Evolutionary conservation across 2,329 filamentous ascomycete genomes (phyloP).

Genomic region (Amphichorda felina): DNA sequence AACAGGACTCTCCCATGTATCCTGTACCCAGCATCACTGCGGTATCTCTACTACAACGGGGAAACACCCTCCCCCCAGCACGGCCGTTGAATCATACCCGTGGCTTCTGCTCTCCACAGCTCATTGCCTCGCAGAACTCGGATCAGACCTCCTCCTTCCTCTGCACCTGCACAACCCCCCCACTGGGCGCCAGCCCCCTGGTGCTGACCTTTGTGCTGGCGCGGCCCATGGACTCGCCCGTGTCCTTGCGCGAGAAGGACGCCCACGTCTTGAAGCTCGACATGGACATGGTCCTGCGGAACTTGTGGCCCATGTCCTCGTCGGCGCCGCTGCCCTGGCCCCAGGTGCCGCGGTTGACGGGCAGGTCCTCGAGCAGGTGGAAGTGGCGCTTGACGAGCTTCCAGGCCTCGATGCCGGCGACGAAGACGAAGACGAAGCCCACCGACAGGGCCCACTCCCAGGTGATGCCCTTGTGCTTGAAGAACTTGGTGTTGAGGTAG

Average conservation of each 20-base stretch:
- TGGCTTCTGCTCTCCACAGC: too few relatives aligned
- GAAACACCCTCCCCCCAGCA: too few relatives aligned
- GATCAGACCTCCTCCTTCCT: too few relatives aligned
- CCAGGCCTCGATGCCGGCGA: constrained; percentile 59
- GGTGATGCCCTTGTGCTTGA: constrained; percentile 58
- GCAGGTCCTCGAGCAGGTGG: constrained; percentile 37
- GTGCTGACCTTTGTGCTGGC: constrained; percentile 2
- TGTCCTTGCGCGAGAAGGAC: constrained; percentile 28
- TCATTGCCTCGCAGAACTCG: too few relatives aligned
- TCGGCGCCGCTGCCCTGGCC: constrained; percentile 36
- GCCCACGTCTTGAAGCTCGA: constrained; percentile 38
- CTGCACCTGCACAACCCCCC: too few relatives aligned
- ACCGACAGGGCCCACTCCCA: constrained; percentile 69
- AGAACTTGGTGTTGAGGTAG: constrained; percentile 55
- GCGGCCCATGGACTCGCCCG: constrained; percentile 18
- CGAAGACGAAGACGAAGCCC: constrained; percentile 50
- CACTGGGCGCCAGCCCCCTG: too few relatives aligned
- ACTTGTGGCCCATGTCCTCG: constrained; percentile 29
- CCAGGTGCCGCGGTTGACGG: constrained; percentile 37
- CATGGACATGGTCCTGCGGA: constrained; percentile 37
- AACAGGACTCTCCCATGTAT: too few relatives aligned
- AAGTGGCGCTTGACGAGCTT: constrained; percentile 54
- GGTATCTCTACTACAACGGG: too few relatives aligned
- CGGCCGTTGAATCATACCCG: too few relatives aligned
- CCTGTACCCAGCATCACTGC: too few relatives aligned